Base-by-base conservation (phyloP, 2,329 filamentous ascomycete genomes). In the Aurifilum marmelostoma region DNA sequence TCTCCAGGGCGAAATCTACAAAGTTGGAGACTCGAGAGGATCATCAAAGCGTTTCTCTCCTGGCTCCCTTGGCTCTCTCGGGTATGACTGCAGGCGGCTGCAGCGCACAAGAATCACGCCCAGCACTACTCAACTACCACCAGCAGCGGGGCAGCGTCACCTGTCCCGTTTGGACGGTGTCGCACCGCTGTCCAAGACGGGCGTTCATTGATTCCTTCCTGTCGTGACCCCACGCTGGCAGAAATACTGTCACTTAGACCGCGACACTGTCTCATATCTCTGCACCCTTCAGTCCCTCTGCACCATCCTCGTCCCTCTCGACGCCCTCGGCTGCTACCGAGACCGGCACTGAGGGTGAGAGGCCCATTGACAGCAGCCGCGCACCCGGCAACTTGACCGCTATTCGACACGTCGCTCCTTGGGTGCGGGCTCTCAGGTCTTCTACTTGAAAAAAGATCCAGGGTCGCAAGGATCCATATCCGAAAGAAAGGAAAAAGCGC, bases 31-130 rank as follows among this genome's bases (percentile, higher is more conserved):
- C 27, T n/a, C 18, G 27, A 56, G 16, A 59, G 16, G 47, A 50
- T n/a, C 67, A 50, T 61, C 29, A 18, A 21, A 16, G 34, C 37
- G 14, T 4, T 27, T 52, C 34, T 27, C 39, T 32, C 29, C 24
- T 12, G 39, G 27, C 52, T 64, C 24, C 52, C 50, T 12, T 59
- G 66, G 29, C 63, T 52, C 9, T 32, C 60, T 63, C 59, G 66
- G 54, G 41, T 60, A 24, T 58, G 52, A 59, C 69, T 63, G 59
- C 69, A 69, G 58, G 63, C n/a, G n/a, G 64, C 66, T 70, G 68
- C 68, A 70, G 66, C 60, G 37, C 14, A 41, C 60, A 24, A 63
- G 37, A 65, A 18, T 52, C 39, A 34, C 63, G 39, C 47, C 43
- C 27, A 54, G 43, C 27, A 37, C 47, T 9, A 24, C 27, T n/a